Evolutionary conservation across 441 rosid species (phyloP), one percentile per base, ranked within the genome.

Genomic region (Erodium moschatum): DNA sequence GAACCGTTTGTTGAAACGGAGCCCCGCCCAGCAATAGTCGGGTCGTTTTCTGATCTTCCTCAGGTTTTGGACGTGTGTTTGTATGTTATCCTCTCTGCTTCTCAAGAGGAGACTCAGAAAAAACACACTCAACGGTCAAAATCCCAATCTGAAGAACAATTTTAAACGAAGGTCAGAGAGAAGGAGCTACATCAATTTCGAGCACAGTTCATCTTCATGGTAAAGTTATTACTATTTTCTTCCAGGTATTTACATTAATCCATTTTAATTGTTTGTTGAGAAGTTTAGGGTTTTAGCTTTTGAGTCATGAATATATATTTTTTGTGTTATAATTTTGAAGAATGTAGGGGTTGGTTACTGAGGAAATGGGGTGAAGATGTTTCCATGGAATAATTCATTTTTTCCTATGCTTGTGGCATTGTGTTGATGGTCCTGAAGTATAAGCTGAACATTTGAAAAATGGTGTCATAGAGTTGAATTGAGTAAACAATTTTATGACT

Each of bases 111-210:
- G 3, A 0, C 60, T 56, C 62, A 1, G 24, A 6, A 20, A 56
- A 10, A 56, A 18, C 62, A 18, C 62, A 19, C 62, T 56, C 62
- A 56, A 56, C 62, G 62, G 62, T 56, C 20, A 56, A 56, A 54
- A 56, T 16, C 20, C 62, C 6, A 16, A 3, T 18, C 62, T 56
- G 62, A 33, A 5, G 38, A 33, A 5, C 4, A 33, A 33, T 33
- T 33, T 33, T 33, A 33, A 33, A 33, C 38, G 4, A 33, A 33
- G 4, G 1, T 33, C 38, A 33, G 4, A 29, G 33, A n/a, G n/a
- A n/a, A 54, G 62, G 62, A 56, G 62, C 62, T 16, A 9, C 16
- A 56, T 20, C 1, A 56, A 56, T 56, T 56, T 19, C 0, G 62
- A 19, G 27, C 16, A 20, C 62, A 56, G 62, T 56, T 56, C 62